Percentiles rank a stretch among this genome's conserved stretches.
These are phyloP conservation scores for Thraustochytrium striatum DNA, from an alignment of 352 stramenopile genomes.

Conservation along the genomic window DNA sequence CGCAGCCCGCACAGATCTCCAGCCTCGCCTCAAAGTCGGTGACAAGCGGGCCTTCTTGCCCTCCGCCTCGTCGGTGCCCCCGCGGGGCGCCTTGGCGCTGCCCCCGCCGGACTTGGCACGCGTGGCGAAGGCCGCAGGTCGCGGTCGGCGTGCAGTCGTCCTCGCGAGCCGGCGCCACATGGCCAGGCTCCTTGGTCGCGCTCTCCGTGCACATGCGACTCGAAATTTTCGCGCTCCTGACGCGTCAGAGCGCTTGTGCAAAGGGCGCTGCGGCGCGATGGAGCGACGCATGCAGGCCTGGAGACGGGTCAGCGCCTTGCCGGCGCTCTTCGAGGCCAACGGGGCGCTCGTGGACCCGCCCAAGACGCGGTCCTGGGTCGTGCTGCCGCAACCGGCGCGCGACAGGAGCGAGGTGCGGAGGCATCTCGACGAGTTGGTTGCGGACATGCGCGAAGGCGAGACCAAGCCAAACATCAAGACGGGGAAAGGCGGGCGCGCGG, in stretches of 20 bases:
- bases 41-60: no score
- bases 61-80: no score
- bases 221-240: background rate
- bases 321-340: background rate
- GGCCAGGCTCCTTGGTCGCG: background rate
- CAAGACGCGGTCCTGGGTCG: slow-evolving; percentile 11
- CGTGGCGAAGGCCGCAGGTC: background rate
- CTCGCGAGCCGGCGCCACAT: background rate
- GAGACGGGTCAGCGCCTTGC: background rate
- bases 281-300: background rate
- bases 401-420: background rate
- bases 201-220: background rate
- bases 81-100: background rate
- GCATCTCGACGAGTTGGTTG: background rate
- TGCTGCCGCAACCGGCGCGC: background rate
- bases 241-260: no score
- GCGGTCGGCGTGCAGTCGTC: background rate
- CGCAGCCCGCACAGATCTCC: background rate
- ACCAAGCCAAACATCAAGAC: background rate
- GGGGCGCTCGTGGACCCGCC: background rate
- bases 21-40: background rate
- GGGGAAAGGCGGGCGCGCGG: background rate
- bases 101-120: background rate
- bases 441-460: background rate
- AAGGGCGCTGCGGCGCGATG: no score